These are phyloP conservation scores for Clavulina sp. DNA, from an alignment of 768 basidiomycete species.

Conservation along the genomic window DNA sequence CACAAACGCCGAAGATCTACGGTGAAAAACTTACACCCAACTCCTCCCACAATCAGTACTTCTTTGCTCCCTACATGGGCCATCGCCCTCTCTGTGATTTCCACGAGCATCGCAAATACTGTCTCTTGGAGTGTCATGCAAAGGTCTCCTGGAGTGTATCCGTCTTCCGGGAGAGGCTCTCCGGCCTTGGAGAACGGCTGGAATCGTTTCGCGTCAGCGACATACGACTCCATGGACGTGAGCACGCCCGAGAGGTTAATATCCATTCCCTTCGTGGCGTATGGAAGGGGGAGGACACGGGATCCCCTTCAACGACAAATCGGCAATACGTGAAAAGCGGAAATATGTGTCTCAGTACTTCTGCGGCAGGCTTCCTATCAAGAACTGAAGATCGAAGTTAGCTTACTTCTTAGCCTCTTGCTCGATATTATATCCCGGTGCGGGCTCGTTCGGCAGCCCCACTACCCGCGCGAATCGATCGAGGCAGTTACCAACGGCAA, in stretches of 20 bases:
- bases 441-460: slow-evolving; percentile 86
- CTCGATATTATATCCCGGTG: slow-evolving; percentile 94
- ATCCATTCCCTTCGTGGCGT: slow-evolving; percentile 98
- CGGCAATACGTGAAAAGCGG: slow-evolving; percentile 2
- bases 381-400: neutral
- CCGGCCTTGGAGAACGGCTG: slow-evolving; percentile 26
- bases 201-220: slow-evolving; percentile 69
- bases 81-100: slow-evolving; percentile 98
- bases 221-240: slow-evolving; percentile 75
- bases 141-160: slow-evolving; percentile 86
- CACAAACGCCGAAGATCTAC: neutral
- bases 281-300: slow-evolving; percentile 67
- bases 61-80: slow-evolving; percentile 94
- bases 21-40: slow-evolving; percentile 64
- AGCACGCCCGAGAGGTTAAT: slow-evolving; percentile 89
- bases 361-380: neutral
- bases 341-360: neutral
- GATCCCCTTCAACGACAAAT: slow-evolving; percentile 33
- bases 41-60: slow-evolving; percentile 93
- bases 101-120: slow-evolving; percentile 94
- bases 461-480: slow-evolving; percentile 95
- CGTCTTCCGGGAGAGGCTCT: slow-evolving; percentile 26
- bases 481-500: slow-evolving; percentile 97
- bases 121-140: slow-evolving; percentile 97
- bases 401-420: slow-evolving; percentile 77